phyloP scores from a whole-genome alignment of 805 yeast species.

The Saccharomycopsis olivae region DNA sequence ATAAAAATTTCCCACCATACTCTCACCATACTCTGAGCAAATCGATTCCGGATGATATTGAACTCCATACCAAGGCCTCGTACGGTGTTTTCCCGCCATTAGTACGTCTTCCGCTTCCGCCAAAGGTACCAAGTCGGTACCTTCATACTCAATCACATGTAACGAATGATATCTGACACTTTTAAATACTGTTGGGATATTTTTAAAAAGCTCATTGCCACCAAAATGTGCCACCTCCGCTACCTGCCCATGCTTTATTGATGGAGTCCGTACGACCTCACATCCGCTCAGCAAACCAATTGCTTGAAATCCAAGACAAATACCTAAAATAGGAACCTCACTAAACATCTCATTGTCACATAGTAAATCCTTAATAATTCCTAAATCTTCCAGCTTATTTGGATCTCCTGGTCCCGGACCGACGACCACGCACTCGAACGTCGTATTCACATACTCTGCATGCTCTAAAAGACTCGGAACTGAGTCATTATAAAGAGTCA shows the following conservation, averaged over 20 bases:
- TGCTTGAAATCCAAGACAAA: constrained; percentile 89
- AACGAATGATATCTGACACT: constrained; percentile 89
- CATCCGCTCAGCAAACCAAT: constrained; percentile 55
- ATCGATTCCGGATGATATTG: constrained; percentile 97
- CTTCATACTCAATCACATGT: constrained; percentile 43
- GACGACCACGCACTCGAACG: constrained; percentile 65
- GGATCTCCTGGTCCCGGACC: constrained; percentile 99
- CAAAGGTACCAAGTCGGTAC: constrained; percentile 41
- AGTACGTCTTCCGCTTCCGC: constrained; percentile 47
- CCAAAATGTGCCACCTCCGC: constrained; percentile 31
- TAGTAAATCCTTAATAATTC: constrained; percentile 40
- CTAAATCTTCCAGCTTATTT: constrained; percentile 47
- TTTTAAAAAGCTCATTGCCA: constrained; percentile 27
- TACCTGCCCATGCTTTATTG: constrained; percentile 81
- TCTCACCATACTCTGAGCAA: constrained; percentile 60
- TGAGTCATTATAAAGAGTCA: constrained; percentile 57
- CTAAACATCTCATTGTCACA: not conserved
- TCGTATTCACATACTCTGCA: constrained; percentile 29
- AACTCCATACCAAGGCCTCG: constrained; percentile 75
- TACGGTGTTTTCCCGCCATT: constrained; percentile 69
- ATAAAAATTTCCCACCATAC: constrained; percentile 55
- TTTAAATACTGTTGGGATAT: constrained; percentile 35
- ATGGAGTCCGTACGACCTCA: constrained; percentile 37
- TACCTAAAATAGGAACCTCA: constrained; percentile 68
- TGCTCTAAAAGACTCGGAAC: constrained; percentile 28